Conservation (phyloP, 768 basidiomycete species). For the Ramaria sp. region DNA sequence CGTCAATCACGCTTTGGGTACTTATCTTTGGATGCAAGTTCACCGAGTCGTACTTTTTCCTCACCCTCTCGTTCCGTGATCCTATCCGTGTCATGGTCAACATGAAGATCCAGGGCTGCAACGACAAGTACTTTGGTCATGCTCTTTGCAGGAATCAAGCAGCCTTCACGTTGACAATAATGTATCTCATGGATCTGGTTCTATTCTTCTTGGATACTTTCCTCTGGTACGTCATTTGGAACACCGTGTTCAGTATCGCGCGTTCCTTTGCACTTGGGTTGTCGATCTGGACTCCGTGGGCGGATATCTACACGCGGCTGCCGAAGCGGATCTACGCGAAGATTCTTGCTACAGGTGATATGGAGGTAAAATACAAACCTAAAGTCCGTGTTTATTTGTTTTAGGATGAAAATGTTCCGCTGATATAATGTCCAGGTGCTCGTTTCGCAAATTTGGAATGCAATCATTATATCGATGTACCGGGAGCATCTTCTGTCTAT, state of each 20-base stretch:
- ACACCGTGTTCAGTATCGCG: conserved; percentile 84
- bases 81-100: conserved; percentile 92
- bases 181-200: conserved; percentile 97
- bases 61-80: conserved; percentile 88
- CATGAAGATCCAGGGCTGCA: conserved; percentile 91
- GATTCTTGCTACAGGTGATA: conserved; percentile 83
- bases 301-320: conserved; percentile 89
- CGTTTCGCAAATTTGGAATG: conserved; percentile 99
- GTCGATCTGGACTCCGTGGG: conserved; percentile 99
- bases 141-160: conserved; percentile 86
- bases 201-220: conserved; percentile 99
- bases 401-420: background rate
- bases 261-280: conserved; percentile 85
- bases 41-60: conserved; percentile 95
- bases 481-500: conserved; percentile 97
- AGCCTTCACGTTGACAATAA: conserved; percentile 89
- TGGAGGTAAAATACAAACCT: conserved; percentile 99
- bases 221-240: conserved; percentile 99
- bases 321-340: conserved; percentile 98
- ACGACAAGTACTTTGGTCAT: conserved; percentile 75
- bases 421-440: conserved; percentile 49
- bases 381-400: conserved; percentile 46
- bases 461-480: conserved; percentile 99
- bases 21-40: conserved; percentile 96
- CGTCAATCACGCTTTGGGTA: conserved; percentile 76